A percentile compares a stretch with the other conserved stretches of the same genome.
phyloP scores from a whole-genome alignment of 2,329 filamentous ascomycete genomes.

The Botrytis elliptica region DNA sequence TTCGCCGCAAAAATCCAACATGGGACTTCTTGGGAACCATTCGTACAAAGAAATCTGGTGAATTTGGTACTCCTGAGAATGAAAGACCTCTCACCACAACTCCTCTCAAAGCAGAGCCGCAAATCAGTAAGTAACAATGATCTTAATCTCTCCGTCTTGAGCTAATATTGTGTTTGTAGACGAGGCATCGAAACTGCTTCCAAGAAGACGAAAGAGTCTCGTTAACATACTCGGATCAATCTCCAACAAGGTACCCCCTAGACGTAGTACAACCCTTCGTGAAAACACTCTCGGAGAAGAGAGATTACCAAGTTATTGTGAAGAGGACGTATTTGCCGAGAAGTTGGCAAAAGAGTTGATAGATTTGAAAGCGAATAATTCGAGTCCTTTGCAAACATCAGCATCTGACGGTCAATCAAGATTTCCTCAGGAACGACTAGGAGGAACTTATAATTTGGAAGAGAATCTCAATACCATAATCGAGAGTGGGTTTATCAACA shows the following conservation, averaged over 20 bases:
- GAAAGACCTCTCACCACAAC: slow-evolving; percentile 22
- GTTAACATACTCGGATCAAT: slow-evolving; percentile 31
- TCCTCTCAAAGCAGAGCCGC: slow-evolving; percentile 16
- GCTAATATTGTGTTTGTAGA: background rate
- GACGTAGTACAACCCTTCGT: slow-evolving; percentile 3
- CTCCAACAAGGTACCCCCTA: slow-evolving; percentile 25
- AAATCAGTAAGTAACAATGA: background rate
- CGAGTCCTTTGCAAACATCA: background rate
- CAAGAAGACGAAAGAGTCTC: slow-evolving; percentile 32
- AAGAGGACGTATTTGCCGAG: slow-evolving; percentile 8
- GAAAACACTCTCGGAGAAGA: background rate
- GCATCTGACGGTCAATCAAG: background rate
- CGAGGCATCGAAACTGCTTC: background rate
- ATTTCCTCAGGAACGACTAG: background rate
- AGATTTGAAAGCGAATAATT: background rate
- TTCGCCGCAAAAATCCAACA: slow-evolving; percentile 25
- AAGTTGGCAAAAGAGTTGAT: slow-evolving; percentile 8
- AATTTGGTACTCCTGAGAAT: background rate
- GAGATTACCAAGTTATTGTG: background rate
- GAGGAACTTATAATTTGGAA: background rate
- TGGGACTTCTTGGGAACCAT: slow-evolving; percentile 26
- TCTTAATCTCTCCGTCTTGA: background rate
- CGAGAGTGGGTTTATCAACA: background rate
- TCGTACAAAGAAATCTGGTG: background rate
- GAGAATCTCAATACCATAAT: background rate